phyloP scores from a whole-genome alignment of 805 yeast genomes.

The Candida alai region DNA sequence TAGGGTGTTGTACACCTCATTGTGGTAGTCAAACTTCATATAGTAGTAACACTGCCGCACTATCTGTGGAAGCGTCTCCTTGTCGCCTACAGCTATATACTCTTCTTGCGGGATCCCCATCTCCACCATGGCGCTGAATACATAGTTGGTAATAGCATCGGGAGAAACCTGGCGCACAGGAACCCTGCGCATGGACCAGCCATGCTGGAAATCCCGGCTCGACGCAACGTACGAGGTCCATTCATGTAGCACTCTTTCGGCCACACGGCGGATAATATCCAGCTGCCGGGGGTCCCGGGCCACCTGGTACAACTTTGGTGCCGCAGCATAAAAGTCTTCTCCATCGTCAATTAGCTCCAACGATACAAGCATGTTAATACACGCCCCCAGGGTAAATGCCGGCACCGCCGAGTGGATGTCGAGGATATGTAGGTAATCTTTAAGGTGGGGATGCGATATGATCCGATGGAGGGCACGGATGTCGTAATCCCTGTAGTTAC shows the following conservation, averaged over 20 bases:
- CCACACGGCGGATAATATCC: not conserved
- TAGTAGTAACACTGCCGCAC: not conserved
- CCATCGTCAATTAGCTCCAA: not conserved
- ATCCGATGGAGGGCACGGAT: not conserved
- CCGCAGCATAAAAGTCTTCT: not conserved
- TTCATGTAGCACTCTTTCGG: conserved; percentile 1
- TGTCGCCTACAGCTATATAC: not conserved
- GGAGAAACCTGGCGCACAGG: not conserved
- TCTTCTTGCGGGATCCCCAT: conserved; percentile 2
- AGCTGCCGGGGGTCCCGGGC: not conserved
- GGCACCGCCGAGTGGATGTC: conserved; percentile 1
- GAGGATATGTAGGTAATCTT: not conserved
- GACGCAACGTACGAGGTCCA: conserved; percentile 2
- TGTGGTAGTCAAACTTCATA: not conserved
- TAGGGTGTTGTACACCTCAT: not conserved
- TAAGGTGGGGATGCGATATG: conserved; percentile 1
- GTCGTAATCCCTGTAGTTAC: not conserved
- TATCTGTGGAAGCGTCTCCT: not conserved
- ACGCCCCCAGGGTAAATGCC: not conserved
- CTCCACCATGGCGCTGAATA: not conserved
- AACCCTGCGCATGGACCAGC: not conserved
- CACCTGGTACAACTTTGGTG: not conserved
- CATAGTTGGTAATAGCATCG: not conserved
- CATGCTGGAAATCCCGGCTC: not conserved
- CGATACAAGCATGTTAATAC: conserved; percentile 1